These are phyloP conservation scores for Mayamaea pseudoterrestris DNA, from an alignment of 108 stramenopile genomes.

Conservation along the genomic window DNA sequence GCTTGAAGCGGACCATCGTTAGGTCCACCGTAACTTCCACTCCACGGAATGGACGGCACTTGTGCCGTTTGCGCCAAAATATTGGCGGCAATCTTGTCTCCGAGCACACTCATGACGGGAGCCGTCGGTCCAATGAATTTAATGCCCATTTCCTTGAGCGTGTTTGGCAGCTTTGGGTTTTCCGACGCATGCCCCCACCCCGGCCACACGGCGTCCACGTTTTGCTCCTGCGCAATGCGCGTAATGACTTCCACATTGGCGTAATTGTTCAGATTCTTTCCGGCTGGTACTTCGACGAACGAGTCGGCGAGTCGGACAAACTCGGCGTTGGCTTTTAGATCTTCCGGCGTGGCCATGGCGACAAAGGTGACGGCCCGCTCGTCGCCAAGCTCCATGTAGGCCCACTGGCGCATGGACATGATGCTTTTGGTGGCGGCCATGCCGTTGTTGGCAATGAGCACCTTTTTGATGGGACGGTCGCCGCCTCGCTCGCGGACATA, in stretches of 20 bases:
- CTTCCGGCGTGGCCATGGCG: constrained; percentile 98
- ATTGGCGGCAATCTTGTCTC: constrained; percentile 93
- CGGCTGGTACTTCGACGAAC: constrained; percentile 88
- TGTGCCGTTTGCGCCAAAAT: constrained; percentile 92
- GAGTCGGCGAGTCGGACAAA: constrained; percentile 92
- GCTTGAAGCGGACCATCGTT: constrained; percentile 89
- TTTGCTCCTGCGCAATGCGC: constrained; percentile 68
- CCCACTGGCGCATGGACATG: constrained; percentile 97
- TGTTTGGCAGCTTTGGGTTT: constrained; percentile 79
- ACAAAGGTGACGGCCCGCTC: constrained; percentile 93
- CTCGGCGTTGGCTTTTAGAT: constrained; percentile 95
- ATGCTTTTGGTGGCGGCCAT: constrained; percentile 98
- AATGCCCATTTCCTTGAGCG: constrained; percentile 59
- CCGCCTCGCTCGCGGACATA: constrained; percentile 87
- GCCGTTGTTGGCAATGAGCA: constrained; percentile 95
- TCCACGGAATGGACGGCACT: constrained; percentile 96
- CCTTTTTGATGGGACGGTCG: constrained; percentile 71
- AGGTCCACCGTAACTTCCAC: constrained; percentile 80
- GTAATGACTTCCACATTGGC: constrained; percentile 88
- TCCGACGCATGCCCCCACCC: constrained; percentile 94
- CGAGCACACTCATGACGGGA: constrained; percentile 89
- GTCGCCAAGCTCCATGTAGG: constrained; percentile 95
- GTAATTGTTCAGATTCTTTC: constrained; percentile 87
- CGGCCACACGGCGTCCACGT: constrained; percentile 92
- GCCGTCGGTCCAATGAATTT: constrained; percentile 91